Percentiles rank a stretch among this genome's conserved stretches.
Evolutionary conservation across 2,329 filamentous ascomycete genomes (phyloP).

Genomic region (Kalmusia sp.): DNA sequence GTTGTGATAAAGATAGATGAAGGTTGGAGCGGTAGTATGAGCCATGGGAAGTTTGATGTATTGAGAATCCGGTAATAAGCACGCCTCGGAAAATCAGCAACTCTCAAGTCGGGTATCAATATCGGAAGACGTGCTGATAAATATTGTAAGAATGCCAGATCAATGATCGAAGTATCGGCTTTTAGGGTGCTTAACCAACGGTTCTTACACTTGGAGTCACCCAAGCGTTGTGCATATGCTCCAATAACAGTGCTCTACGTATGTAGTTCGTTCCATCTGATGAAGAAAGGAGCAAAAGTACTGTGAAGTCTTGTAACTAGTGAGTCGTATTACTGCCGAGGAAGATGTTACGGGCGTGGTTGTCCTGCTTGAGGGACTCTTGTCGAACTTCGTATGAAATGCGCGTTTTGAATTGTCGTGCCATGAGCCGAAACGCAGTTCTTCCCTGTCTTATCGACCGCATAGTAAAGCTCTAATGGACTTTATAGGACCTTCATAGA

Average conservation of each 20-base stretch:
- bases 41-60: no score
- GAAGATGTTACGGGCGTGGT: neutral
- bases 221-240: constrained; percentile 34
- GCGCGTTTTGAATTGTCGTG: neutral
- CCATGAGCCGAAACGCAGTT: neutral
- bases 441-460: no score
- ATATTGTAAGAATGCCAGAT: no score
- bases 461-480: no score
- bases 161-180: no score
- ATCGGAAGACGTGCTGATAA: no score
- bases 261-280: constrained; percentile 27
- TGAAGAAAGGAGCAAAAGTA: constrained; percentile 38
- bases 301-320: constrained; percentile 29
- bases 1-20: no score
- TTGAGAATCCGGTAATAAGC: no score
- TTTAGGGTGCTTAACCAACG: no score
- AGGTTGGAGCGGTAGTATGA: no score
- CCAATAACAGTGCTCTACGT: constrained; percentile 27
- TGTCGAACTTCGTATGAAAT: neutral
- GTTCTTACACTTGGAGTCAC: constrained; percentile 26
- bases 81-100: no score
- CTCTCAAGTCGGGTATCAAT: neutral
- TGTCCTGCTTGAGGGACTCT: neutral
- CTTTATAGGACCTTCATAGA: no score
- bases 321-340: constrained; percentile 10